Evolutionary conservation across 1,139 yeast genomes (phyloP).

Genomic region (Blastobotrys ciferrii): DNA sequence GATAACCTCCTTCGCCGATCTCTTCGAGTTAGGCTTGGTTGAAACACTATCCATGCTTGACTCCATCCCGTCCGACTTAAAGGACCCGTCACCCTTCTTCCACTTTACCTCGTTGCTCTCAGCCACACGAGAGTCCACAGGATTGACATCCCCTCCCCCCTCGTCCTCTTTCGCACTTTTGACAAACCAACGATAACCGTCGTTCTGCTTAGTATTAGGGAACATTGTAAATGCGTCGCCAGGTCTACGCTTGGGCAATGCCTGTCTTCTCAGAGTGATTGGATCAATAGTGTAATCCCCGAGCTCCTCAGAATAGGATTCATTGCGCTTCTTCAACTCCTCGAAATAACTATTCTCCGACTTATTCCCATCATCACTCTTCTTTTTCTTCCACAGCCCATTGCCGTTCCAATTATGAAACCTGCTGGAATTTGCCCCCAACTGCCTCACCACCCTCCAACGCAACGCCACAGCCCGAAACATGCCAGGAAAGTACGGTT

Average conservation of each 20-base stretch:
- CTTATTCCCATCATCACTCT: neutral
- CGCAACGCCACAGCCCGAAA: neutral
- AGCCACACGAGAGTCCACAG: neutral
- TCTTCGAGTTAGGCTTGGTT: too few relatives aligned
- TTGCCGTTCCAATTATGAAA: neutral
- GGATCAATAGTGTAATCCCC: constrained; percentile 16
- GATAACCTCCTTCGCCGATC: too few relatives aligned
- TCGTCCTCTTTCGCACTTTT: neutral
- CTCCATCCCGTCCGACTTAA: too few relatives aligned
- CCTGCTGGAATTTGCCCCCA: neutral
- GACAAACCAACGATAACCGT: neutral
- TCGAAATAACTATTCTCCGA: neutral
- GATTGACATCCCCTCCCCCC: neutral
- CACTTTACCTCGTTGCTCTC: too few relatives aligned
- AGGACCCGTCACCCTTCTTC: too few relatives aligned
- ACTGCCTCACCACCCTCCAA: neutral
- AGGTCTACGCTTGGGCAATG: constrained; percentile 1
- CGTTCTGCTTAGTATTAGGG: neutral
- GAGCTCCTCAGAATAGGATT: neutral
- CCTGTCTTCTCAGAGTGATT: constrained; percentile 9
- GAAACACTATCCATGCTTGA: too few relatives aligned
- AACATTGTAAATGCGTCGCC: neutral
- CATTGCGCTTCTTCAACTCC: neutral
- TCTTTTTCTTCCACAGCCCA: neutral
- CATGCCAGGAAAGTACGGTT: neutral